phyloP scores from a whole-genome alignment of 2,329 filamentous ascomycete species.

The Arachnomyces sp. region DNA sequence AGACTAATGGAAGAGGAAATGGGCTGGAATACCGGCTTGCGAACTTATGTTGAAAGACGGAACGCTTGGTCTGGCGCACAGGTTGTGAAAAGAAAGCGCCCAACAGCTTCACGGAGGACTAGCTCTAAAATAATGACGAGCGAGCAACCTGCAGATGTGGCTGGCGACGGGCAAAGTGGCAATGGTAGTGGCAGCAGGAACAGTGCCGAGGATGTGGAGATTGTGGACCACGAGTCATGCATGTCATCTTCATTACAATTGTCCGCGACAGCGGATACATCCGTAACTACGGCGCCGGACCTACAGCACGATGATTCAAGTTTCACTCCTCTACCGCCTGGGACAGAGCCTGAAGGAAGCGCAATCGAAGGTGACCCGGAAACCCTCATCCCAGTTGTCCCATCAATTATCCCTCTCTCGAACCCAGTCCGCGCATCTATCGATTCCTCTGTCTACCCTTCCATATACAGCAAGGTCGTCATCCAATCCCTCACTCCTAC shows the following conservation, averaged over 20 bases:
- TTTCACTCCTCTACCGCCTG: slow-evolving; percentile 13
- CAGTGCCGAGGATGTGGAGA: slow-evolving; percentile 9
- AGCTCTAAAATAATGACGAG: slow-evolving; percentile 6
- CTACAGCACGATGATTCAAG: slow-evolving; percentile 17
- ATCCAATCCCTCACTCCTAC: slow-evolving; percentile 71
- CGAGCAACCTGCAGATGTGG: no score
- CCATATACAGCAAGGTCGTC: slow-evolving; percentile 85
- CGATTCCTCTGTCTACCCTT: slow-evolving; percentile 63
- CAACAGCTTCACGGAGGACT: slow-evolving; percentile 10
- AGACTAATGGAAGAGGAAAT: slow-evolving; percentile 57
- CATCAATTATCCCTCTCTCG: slow-evolving; percentile 62
- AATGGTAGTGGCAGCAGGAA: not conserved
- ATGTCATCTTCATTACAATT: slow-evolving; percentile 5
- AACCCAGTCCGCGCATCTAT: slow-evolving; percentile 76
- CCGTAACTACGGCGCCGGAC: no score
- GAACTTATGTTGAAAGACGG: slow-evolving; percentile 68
- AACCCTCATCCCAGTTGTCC: slow-evolving; percentile 63
- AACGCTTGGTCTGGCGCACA: slow-evolving; percentile 77
- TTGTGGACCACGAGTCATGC: not conserved
- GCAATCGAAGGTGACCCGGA: slow-evolving; percentile 37
- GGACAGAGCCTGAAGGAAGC: slow-evolving; percentile 18
- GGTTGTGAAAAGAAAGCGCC: slow-evolving; percentile 11
- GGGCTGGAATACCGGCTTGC: slow-evolving; percentile 72
- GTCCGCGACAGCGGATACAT: slow-evolving; percentile 25
- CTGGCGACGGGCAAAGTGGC: no score